A percentile compares a stretch with the other conserved stretches of the same genome.
Evolutionary conservation across 805 yeast species (phyloP).

Genomic region (Candida oleophila): DNA sequence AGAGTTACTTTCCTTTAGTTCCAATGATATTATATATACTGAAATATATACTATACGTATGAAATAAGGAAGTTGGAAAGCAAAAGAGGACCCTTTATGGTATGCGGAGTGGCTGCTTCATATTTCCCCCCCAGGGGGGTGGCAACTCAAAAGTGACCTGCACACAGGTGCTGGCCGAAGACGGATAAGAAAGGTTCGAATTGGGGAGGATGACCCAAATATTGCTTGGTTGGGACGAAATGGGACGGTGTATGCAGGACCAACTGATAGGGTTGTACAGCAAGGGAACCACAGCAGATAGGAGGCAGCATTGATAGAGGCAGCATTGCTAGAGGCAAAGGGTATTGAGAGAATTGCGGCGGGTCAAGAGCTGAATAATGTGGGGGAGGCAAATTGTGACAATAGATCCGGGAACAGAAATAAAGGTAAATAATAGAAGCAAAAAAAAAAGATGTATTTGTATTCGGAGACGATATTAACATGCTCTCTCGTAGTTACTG

Average conservation of each 20-base stretch:
- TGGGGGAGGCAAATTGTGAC: too few species aligned
- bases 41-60: too few species aligned
- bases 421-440: too few species aligned
- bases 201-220: not conserved
- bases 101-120: not conserved
- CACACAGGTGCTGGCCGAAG: conserved; percentile 1
- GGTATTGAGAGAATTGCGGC: not conserved
- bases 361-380: too few species aligned
- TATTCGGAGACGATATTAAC: too few species aligned
- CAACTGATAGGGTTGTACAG: too few species aligned
- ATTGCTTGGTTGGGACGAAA: not conserved
- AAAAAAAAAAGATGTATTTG: too few species aligned
- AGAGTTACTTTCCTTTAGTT: not conserved
- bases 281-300: too few species aligned
- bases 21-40: too few species aligned
- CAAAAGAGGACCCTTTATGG: not conserved
- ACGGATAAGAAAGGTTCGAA: not conserved
- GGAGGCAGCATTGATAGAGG: too few species aligned
- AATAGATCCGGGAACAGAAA: too few species aligned
- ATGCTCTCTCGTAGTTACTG: too few species aligned
- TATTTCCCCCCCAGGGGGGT: conserved; percentile 3
- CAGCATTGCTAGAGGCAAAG: not conserved
- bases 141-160: not conserved
- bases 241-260: not conserved
- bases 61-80: not conserved